A percentile compares a stretch with the other conserved stretches of the same genome.
Evolutionary conservation across 257 asterid species (phyloP).

Genomic region (Primulina huaijiensis): DNA sequence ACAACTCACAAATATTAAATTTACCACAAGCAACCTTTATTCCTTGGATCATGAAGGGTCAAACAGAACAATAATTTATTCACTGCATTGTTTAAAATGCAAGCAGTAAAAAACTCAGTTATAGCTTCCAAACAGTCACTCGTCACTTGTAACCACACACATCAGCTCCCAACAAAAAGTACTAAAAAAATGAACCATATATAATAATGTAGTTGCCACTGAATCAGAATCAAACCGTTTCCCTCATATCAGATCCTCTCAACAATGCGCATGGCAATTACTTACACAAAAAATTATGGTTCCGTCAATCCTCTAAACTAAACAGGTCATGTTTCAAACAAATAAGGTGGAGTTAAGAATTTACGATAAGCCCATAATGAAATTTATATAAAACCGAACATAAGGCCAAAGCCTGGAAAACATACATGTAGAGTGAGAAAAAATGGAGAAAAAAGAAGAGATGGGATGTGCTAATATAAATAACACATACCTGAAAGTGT

Average conservation of each 20-base stretch:
- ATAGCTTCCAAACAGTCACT: neutral
- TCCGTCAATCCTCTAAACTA: neutral
- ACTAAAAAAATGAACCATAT: neutral
- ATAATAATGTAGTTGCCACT: neutral
- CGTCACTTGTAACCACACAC: neutral
- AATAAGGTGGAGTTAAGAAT: neutral
- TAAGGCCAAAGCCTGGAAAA: neutral
- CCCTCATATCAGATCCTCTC: neutral
- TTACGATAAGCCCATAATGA: neutral
- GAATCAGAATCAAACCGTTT: constrained; percentile 3
- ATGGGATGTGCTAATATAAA: neutral
- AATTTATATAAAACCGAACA: neutral
- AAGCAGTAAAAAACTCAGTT: no score
- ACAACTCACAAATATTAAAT: neutral
- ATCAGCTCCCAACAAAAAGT: neutral
- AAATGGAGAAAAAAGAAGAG: constrained; percentile 2
- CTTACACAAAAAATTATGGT: neutral
- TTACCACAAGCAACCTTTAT: neutral
- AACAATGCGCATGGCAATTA: neutral
- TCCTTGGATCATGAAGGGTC: neutral
- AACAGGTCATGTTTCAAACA: neutral
- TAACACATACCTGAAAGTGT: constrained; percentile 67
- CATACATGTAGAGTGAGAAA: neutral
- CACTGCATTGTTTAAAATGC: neutral
- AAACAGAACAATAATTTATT: neutral